Percentiles rank a stretch among this genome's conserved stretches.
phyloP scores from a whole-genome alignment of 2,329 filamentous ascomycete species.

The Pseudocercospora cruenta region DNA sequence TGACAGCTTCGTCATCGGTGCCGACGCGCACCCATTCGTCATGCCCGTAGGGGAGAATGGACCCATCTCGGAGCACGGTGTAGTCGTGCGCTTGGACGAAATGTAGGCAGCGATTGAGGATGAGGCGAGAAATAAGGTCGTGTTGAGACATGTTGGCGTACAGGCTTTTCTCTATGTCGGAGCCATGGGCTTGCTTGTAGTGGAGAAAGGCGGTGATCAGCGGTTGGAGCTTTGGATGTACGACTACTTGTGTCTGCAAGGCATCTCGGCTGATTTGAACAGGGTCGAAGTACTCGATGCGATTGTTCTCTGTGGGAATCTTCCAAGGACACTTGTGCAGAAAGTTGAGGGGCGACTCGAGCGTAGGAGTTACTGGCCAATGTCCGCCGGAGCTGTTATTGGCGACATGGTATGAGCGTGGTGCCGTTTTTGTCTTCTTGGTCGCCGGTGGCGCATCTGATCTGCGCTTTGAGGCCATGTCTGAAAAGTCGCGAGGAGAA shows the following conservation, averaged over 20 bases:
- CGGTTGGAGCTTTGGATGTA: slow-evolving; percentile 25
- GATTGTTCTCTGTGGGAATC: slow-evolving; percentile 5
- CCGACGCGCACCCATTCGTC: slow-evolving; percentile 32
- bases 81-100: slow-evolving; percentile 21
- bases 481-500: background rate
- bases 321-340: background rate
- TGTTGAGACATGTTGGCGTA: slow-evolving; percentile 20
- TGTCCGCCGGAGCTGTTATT: background rate
- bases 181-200: slow-evolving; percentile 29
- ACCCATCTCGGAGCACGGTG: slow-evolving; percentile 24
- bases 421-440: background rate
- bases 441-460: background rate
- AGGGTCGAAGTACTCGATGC: slow-evolving; percentile 19
- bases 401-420: background rate
- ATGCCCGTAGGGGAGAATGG: background rate
- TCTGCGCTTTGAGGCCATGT: background rate
- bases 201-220: slow-evolving; percentile 25
- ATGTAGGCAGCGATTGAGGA: slow-evolving; percentile 26
- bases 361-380: background rate
- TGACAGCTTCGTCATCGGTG: slow-evolving; percentile 19
- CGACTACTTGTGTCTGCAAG: slow-evolving; percentile 21
- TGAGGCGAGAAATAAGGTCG: slow-evolving; percentile 24
- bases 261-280: slow-evolving; percentile 17
- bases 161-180: slow-evolving; percentile 22
- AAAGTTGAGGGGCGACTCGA: background rate